Percentiles rank a stretch among this genome's conserved stretches.
Evolutionary conservation across 2,329 filamentous ascomycete species (phyloP).

Genomic region (Coniochaeta hoffmannii): DNA sequence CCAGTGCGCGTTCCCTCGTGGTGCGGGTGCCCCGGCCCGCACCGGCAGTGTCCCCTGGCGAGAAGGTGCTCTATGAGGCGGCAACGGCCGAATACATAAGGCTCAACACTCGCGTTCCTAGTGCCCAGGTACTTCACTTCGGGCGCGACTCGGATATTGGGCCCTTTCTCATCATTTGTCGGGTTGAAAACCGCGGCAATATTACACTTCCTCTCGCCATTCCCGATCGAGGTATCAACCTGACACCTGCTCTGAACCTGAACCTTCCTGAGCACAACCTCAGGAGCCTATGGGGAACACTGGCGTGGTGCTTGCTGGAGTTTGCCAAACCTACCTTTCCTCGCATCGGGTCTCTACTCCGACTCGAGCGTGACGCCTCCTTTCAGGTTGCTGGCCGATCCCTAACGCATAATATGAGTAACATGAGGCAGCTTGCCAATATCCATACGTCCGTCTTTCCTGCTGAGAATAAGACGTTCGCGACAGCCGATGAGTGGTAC

Average conservation of each 20-base stretch:
- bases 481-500: slow-evolving; percentile 25
- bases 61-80: slow-evolving; percentile 16
- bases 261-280: slow-evolving; percentile 23
- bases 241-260: slow-evolving; percentile 13
- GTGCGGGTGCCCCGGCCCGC: slow-evolving; percentile 16
- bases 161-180: slow-evolving; percentile 16
- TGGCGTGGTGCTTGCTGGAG: slow-evolving; percentile 31
- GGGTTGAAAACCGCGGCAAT: slow-evolving; percentile 10
- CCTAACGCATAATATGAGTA: slow-evolving; percentile 34
- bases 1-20: slow-evolving; percentile 3
- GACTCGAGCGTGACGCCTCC: slow-evolving; percentile 9
- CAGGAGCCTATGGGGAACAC: slow-evolving; percentile 23
- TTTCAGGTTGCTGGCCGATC: slow-evolving; percentile 18
- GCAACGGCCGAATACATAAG: slow-evolving; percentile 13
- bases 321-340: slow-evolving; percentile 25
- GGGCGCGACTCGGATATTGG: slow-evolving; percentile 15
- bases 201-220: slow-evolving; percentile 14
- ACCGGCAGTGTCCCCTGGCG: slow-evolving; percentile 12
- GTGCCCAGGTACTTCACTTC: slow-evolving; percentile 16
- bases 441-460: slow-evolving; percentile 14
- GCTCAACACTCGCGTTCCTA: slow-evolving; percentile 14
- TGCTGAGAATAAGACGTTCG: slow-evolving; percentile 13
- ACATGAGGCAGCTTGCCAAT: slow-evolving; percentile 19
- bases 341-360: slow-evolving; percentile 32
- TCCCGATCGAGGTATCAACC: slow-evolving; percentile 12